These are phyloP conservation scores for Botrytis paeoniae DNA, from an alignment of 2,329 filamentous ascomycete species.

Conservation along the genomic window DNA sequence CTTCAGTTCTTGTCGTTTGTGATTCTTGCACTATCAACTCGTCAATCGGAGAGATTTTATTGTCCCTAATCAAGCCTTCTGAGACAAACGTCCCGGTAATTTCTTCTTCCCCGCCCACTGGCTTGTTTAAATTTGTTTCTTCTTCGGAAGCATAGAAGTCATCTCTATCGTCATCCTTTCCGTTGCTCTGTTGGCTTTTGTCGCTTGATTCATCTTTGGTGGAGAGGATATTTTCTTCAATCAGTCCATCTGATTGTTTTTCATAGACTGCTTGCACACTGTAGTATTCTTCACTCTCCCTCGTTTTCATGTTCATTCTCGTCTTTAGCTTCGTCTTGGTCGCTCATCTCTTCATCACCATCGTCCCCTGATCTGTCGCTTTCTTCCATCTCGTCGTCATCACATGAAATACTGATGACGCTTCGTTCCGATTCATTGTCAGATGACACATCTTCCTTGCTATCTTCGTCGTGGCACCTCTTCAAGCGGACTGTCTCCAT, in stretches of 20 bases:
- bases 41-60: background rate
- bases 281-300: background rate
- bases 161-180: background rate
- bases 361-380: background rate
- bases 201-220: background rate
- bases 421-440: background rate
- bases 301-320: background rate
- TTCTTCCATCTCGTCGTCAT: background rate
- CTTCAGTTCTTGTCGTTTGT: constrained; percentile 10
- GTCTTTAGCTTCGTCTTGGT: background rate
- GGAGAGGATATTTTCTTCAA: background rate
- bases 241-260: background rate
- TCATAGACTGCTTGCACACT: background rate
- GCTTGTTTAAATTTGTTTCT: background rate
- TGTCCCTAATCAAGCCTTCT: background rate
- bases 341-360: background rate
- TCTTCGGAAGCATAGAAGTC: background rate
- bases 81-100: background rate
- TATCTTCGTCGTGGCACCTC: background rate
- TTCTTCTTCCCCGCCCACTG: background rate
- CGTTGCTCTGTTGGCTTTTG: background rate
- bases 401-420: background rate
- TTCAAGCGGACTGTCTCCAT: background rate
- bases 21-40: background rate
- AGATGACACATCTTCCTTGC: background rate